Conservation (phyloP, 2,329 filamentous ascomycete species). For the Fusarium verticillioides region DNA sequence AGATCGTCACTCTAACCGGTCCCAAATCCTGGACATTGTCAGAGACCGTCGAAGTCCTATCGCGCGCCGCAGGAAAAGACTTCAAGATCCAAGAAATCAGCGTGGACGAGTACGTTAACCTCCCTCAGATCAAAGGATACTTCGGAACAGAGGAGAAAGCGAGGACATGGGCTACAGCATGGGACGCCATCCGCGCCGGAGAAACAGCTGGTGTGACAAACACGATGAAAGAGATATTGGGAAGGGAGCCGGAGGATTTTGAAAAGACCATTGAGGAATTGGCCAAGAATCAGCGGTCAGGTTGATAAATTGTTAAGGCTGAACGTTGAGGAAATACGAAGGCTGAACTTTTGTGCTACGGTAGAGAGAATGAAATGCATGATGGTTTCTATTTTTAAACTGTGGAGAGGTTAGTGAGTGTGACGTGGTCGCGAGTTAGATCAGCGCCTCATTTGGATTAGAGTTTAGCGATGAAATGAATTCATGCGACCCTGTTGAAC, state of each 20-base stretch:
- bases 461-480: not conserved
- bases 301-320: not conserved
- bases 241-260: slow-evolving; percentile 23
- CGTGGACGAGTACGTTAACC: slow-evolving; percentile 24
- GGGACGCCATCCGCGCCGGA: slow-evolving; percentile 26
- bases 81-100: slow-evolving; percentile 13
- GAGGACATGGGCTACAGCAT: slow-evolving; percentile 30
- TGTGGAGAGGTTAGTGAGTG: not conserved
- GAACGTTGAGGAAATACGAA: not conserved
- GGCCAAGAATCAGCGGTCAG: not conserved
- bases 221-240: slow-evolving; percentile 3
- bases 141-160: slow-evolving; percentile 13
- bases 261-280: slow-evolving; percentile 19
- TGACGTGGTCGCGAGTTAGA: not conserved
- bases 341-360: not conserved
- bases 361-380: not conserved
- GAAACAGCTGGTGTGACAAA: slow-evolving; percentile 15
- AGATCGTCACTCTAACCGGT: slow-evolving; percentile 20
- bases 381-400: slow-evolving; percentile 10
- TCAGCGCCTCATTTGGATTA: not conserved
- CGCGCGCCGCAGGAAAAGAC: not conserved
- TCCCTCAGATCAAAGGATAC: slow-evolving; percentile 8
- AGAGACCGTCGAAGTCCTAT: slow-evolving; percentile 8
- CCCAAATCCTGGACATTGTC: not conserved
- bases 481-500: not conserved